These are phyloP conservation scores for Metarhizium humberi DNA, from an alignment of 2,329 filamentous ascomycete genomes.

Conservation along the genomic window DNA sequence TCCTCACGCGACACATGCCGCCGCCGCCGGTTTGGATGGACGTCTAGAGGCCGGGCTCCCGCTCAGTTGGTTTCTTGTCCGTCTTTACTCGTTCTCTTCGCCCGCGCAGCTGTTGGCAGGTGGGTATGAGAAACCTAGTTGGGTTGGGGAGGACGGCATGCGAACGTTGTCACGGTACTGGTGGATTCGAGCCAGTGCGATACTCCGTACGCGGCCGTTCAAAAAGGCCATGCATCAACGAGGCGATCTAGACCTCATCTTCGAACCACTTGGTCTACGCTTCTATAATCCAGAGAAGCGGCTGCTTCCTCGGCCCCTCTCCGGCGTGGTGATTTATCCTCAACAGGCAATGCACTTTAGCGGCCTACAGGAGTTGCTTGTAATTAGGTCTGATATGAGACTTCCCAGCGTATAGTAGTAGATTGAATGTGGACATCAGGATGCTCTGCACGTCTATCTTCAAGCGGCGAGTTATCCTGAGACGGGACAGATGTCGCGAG, in stretches of 20 bases:
- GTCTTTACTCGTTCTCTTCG: too few relatives aligned
- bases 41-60: too few relatives aligned
- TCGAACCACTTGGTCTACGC: not conserved
- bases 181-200: not conserved
- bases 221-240: not conserved
- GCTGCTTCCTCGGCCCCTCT: too few relatives aligned
- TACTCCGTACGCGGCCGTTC: not conserved
- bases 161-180: not conserved
- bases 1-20: not conserved
- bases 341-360: too few relatives aligned
- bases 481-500: too few relatives aligned
- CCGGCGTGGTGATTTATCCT: not conserved
- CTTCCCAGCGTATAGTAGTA: not conserved
- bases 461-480: not conserved
- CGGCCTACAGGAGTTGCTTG: too few relatives aligned
- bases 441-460: not conserved
- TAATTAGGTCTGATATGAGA: too few relatives aligned
- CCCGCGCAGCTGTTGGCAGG: too few relatives aligned
- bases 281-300: too few relatives aligned
- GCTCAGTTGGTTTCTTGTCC: too few relatives aligned
- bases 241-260: not conserved
- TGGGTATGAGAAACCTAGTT: not conserved
- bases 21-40: not conserved
- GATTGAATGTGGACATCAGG: not conserved
- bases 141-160: not conserved